Conservation (phyloP, 179 eudicot species). For the Corrigiola litoralis region DNA sequence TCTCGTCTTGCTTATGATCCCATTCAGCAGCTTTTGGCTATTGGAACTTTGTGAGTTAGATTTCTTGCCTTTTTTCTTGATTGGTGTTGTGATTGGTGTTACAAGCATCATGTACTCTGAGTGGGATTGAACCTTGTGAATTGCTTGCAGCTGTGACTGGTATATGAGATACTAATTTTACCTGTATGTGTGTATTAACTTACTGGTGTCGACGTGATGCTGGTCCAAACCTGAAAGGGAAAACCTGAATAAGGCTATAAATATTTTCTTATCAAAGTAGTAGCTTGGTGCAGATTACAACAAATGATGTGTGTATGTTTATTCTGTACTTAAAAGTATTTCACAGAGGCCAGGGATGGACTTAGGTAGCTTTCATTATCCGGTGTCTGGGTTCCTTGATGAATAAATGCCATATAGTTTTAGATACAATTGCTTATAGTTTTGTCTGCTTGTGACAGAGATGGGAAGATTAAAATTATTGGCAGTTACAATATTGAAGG, state of each 20-base stretch:
- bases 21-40: constrained; percentile 81
- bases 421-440: background rate
- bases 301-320: background rate
- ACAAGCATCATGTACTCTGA: background rate
- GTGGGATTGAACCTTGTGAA: background rate
- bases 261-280: background rate
- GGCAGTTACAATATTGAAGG: constrained; percentile 89
- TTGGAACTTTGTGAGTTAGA: constrained; percentile 74
- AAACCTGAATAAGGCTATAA: background rate
- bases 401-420: background rate
- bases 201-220: background rate
- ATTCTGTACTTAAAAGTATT: background rate
- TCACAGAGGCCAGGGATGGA: background rate
- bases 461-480: constrained; percentile 92
- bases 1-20: constrained; percentile 83
- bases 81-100: background rate
- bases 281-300: background rate
- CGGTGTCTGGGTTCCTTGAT: background rate
- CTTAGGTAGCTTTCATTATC: background rate
- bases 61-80: background rate
- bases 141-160: background rate
- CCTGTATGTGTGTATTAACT: background rate
- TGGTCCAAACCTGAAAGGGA: background rate
- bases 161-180: background rate
- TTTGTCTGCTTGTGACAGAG: constrained; percentile 39